A percentile compares a stretch with the other conserved stretches of the same genome.
These are phyloP conservation scores for Colletotrichum lini DNA, from an alignment of 2,329 filamentous ascomycete genomes.

Conservation along the genomic window DNA sequence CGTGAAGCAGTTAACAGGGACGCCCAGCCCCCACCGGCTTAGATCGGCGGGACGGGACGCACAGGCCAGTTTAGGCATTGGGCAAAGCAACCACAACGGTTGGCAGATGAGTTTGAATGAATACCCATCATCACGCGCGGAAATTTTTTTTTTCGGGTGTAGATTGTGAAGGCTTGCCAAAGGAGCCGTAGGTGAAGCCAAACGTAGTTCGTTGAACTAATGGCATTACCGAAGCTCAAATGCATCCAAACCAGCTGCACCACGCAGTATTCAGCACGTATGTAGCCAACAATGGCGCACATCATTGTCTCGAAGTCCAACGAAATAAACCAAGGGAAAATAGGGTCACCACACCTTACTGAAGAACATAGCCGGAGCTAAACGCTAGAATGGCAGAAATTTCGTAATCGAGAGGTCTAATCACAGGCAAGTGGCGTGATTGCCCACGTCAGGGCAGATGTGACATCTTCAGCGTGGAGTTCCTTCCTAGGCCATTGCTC, in stretches of 20 bases:
- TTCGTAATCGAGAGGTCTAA: neutral
- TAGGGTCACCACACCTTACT: neutral
- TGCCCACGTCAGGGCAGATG: too few species aligned
- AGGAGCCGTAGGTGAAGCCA: neutral
- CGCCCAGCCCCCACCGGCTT: neutral
- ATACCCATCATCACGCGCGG: neutral
- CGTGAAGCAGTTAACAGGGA: neutral
- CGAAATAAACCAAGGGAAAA: neutral
- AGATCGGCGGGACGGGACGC: slow-evolving; percentile 18
- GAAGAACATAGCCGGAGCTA: too few species aligned
- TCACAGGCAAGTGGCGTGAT: too few species aligned
- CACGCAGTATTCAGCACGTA: neutral
- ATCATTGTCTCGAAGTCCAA: neutral
- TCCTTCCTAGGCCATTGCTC: neutral
- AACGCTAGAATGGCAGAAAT: too few species aligned
- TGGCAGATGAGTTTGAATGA: neutral
- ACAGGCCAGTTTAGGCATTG: slow-evolving; percentile 7
- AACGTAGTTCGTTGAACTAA: neutral
- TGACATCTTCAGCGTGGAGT: neutral
- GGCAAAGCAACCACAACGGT: too few species aligned
- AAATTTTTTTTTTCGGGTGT: neutral
- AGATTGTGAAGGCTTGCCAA: neutral
- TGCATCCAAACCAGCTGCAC: neutral
- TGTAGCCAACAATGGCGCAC: neutral
- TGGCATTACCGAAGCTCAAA: neutral